Evolutionary conservation across 2,329 filamentous ascomycete species (phyloP).

Genomic region (Apiospora rasikravindrae): DNA sequence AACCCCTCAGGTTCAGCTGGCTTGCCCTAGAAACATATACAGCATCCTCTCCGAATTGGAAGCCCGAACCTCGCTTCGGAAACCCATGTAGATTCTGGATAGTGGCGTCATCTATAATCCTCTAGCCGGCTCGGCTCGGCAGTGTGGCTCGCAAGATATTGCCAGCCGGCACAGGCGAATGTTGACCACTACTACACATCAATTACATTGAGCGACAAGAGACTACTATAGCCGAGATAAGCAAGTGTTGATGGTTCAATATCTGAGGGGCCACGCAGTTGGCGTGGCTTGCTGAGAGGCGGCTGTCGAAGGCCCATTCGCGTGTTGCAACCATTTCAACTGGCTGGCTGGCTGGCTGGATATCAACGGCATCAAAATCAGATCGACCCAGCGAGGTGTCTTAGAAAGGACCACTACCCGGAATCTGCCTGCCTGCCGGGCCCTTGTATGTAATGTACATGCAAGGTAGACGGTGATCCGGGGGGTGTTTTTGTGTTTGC

Average conservation of each 20-base stretch:
- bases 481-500: neutral
- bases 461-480: conserved; percentile 7
- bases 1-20: neutral
- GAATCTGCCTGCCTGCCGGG: neutral
- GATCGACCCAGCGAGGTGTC: neutral
- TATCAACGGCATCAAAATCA: neutral
- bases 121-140: neutral
- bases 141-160: conserved; percentile 5
- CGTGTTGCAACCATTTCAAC: neutral
- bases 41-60: neutral
- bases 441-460: neutral
- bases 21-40: neutral
- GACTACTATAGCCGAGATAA: neutral
- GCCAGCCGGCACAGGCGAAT: neutral
- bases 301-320: neutral
- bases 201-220: neutral
- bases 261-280: neutral
- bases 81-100: neutral
- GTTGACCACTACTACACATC: neutral
- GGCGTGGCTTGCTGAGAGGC: conserved; percentile 3
- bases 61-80: neutral
- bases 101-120: neutral
- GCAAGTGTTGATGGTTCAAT: neutral
- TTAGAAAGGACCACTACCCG: neutral
- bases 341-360: neutral